A percentile compares a stretch with the other conserved stretches of the same genome.
phyloP scores from a whole-genome alignment of 1,284 basidiomycete species.

The Melampsora occidentalis region DNA sequence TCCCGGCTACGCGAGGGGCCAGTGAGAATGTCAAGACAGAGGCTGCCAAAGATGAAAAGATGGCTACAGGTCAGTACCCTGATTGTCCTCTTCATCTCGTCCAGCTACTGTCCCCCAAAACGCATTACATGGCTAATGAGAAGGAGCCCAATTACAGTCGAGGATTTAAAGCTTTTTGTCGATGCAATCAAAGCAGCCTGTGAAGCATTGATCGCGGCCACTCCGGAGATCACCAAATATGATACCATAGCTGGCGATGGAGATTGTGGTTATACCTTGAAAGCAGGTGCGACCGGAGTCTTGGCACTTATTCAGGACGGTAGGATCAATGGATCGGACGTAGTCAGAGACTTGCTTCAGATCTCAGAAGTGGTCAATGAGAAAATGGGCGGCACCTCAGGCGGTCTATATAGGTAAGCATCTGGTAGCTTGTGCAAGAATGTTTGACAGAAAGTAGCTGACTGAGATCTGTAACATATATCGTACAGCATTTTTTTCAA shows the following conservation, averaged over 20 bases:
- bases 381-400: conserved; percentile 87
- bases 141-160: conserved; percentile 31
- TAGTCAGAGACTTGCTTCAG: conserved; percentile 65
- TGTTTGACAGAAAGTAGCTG: not conserved
- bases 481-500: conserved; percentile 75
- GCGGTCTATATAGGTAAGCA: conserved; percentile 80
- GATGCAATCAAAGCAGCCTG: conserved; percentile 65
- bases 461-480: not conserved
- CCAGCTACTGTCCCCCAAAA: not conserved
- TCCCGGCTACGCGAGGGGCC: not conserved
- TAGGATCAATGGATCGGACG: conserved; percentile 63
- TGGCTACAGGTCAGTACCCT: not conserved
- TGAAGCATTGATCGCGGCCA: conserved; percentile 68
- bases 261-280: conserved; percentile 77
- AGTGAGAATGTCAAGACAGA: not conserved
- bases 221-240: conserved; percentile 82
- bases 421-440: conserved; percentile 17
- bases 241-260: conserved; percentile 73
- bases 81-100: not conserved
- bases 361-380: conserved; percentile 68
- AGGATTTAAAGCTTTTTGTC: conserved; percentile 58
- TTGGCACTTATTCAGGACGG: conserved; percentile 50
- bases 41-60: not conserved
- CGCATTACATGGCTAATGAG: not conserved
- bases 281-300: conserved; percentile 64